phyloP scores from a whole-genome alignment of 169 alveolate genomes.

The Babesia microti region DNA sequence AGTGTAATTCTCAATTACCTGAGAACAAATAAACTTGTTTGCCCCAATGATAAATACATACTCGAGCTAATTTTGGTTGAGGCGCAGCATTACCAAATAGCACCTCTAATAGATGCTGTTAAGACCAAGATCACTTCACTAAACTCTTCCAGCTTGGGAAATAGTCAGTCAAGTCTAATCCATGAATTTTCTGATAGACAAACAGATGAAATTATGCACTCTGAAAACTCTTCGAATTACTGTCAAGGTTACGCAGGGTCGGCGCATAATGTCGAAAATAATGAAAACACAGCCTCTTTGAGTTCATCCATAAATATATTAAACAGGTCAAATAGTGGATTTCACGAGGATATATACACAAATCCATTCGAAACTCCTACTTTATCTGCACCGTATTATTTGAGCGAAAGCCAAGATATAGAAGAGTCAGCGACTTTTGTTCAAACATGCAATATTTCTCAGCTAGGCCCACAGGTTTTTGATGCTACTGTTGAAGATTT shows the following conservation, averaged over 20 bases:
- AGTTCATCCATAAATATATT: no score
- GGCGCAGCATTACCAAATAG: slow-evolving; percentile 21
- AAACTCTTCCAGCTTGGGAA: background rate
- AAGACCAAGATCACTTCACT: background rate
- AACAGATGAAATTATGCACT: background rate
- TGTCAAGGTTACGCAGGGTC: background rate
- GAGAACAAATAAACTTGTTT: slow-evolving; percentile 20
- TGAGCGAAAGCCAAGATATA: no score
- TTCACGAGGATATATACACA: no score
- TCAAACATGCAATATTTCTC: no score
- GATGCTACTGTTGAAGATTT: no score
- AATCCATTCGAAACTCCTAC: no score
- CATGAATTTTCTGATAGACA: background rate
- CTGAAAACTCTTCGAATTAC: background rate
- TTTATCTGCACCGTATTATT: no score
- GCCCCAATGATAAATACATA: slow-evolving; percentile 22
- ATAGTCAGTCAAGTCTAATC: background rate
- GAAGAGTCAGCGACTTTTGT: no score
- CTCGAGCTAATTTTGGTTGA: slow-evolving; percentile 22
- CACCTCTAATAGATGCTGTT: slow-evolving; percentile 5
- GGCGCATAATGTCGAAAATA: background rate
- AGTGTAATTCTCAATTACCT: slow-evolving; percentile 24
- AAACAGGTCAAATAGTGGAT: no score
- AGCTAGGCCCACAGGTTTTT: no score
- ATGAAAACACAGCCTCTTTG: background rate